Conservation (phyloP, 106 monocot species). For the Allium fistulosum region DNA sequence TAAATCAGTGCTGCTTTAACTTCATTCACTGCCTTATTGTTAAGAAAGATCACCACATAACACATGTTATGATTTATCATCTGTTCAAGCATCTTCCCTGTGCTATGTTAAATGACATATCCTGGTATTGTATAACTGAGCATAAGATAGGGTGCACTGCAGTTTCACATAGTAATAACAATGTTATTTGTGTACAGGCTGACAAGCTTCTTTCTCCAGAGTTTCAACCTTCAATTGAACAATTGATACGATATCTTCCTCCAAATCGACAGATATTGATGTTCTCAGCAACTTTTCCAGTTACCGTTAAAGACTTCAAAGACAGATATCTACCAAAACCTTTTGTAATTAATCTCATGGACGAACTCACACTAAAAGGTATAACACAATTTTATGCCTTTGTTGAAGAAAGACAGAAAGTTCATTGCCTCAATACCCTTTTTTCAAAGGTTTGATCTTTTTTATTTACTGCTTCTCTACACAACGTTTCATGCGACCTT, state of each 20-base stretch:
- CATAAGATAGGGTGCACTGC: too few relatives aligned
- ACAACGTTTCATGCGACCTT: too few relatives aligned
- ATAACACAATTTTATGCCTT: constrained; percentile 97
- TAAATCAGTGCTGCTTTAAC: too few relatives aligned
- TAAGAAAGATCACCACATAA: too few relatives aligned
- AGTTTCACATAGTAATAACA: too few relatives aligned
- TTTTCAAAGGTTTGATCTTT: constrained; percentile 79
- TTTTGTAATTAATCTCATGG: constrained; percentile 95
- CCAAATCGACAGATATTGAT: constrained; percentile 67
- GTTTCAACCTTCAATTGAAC: constrained; percentile 84
- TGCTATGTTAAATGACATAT: too few relatives aligned
- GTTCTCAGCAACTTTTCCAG: constrained; percentile 97
- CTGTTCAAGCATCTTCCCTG: too few relatives aligned
- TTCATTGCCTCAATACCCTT: constrained; percentile 96
- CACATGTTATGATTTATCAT: too few relatives aligned
- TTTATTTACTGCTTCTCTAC: not conserved
- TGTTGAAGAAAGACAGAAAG: constrained; percentile 97
- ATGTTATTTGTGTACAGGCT: constrained; percentile 34
- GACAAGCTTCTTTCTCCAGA: constrained; percentile 97
- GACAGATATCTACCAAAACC: constrained; percentile 78
- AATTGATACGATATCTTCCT: constrained; percentile 75
- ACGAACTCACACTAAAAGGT: constrained; percentile 93
- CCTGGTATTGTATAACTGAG: too few relatives aligned
- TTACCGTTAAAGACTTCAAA: constrained; percentile 92
- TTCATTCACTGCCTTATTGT: too few relatives aligned